Base-by-base conservation (phyloP, 176 grass and related monocot species). In the Zoysia japonica region DNA sequence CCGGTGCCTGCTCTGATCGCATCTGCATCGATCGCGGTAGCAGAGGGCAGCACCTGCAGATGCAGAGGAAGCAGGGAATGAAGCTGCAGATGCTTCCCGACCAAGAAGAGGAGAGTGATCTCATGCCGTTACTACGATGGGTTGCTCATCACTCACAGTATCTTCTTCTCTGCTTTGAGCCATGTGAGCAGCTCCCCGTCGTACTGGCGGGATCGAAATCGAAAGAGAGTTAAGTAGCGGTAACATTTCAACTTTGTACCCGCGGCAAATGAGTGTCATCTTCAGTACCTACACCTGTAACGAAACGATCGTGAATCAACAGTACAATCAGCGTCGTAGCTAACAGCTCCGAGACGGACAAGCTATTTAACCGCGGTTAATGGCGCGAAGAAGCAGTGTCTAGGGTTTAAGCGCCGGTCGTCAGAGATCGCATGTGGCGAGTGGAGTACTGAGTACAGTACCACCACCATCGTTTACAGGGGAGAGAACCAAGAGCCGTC, bases 341-440 rank as follows among this genome's bases (percentile, higher is more conserved):
- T 56, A 64, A 65, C 46, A 14, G 2, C 54, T 20, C 40, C 36
- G 72, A 76, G 15, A 61, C 20, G 37, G 14, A 15, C 16, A 44
- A 49, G 5, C 2, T 78, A 73, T 67, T 61, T 19, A 61, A 50
- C 28, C 2, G 36, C 6, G 28, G 16, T 72, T 75, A 69, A 43
- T 62, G 45, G 45, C 4, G n/a, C 1, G 67, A 49, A 9, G 73
- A 60, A 57, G 5, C 20, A 62, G 20, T 5, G 19, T 63, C 43
- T 64, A 39, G 74, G 74, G 57, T 60, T 82, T 67, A 71, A 83
- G 7, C 11, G 66, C n/a, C 40, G 65, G 54, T 68, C 71, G 55
- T 76, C 71, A 54, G 54, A 72, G 67, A 13, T 61, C 43, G n/a
- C 80, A 88, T 88, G 86, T 83, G 86, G 80, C 2, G 70, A 74